Evolutionary conservation across 2,329 filamentous ascomycete genomes (phyloP), one percentile per base, ranked within the genome.

Genomic region (Hypoxylon sp.): DNA sequence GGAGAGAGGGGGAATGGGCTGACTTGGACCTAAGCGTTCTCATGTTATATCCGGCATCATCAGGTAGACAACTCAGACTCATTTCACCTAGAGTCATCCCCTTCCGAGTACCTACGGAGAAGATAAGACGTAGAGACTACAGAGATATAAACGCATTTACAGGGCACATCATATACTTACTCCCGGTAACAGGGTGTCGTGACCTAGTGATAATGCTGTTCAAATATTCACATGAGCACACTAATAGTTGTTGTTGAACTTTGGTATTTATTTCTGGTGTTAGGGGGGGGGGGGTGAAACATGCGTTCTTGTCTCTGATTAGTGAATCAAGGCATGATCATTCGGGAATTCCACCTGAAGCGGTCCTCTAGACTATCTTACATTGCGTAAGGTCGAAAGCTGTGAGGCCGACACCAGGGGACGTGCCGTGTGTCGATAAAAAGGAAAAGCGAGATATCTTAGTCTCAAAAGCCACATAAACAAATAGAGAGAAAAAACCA

Each of bases 381-480:
- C 52, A 41, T 55, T 52, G 47, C 48, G 55, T 53, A 60, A 56
- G 41, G 52, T 53, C 46, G 51, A 51, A 47, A 29, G 47, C n/a
- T 60, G 55, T 38, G 52, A 58, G 49, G 48, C 48, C 52, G 24
- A 45, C 51, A 55, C 41, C 35, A 59, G 60, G 49, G 58, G 53
- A 55, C 52, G 59, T 62, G 54, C 60, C 55, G 43, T 64, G 62
- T 60, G 61, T 49, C 67, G 67, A 67, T 61, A 65, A 69, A n/a
- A 65, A 70, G 67, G 60, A 66, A 68, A 69, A 66, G 54, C 63
- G 67, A 65, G 55, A 68, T 60, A 65, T 66, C 66, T 67, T 63
- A 61, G 51, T 66, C 60, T 35, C 31, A 35, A 64, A 64, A 67
- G 66, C 61, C 56, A 68, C 58, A 67, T 55, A 62, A 67, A 67